Percentiles rank a stretch among this genome's conserved stretches.
phyloP scores from a whole-genome alignment of 768 basidiomycete genomes.

The Boletus bicolor region DNA sequence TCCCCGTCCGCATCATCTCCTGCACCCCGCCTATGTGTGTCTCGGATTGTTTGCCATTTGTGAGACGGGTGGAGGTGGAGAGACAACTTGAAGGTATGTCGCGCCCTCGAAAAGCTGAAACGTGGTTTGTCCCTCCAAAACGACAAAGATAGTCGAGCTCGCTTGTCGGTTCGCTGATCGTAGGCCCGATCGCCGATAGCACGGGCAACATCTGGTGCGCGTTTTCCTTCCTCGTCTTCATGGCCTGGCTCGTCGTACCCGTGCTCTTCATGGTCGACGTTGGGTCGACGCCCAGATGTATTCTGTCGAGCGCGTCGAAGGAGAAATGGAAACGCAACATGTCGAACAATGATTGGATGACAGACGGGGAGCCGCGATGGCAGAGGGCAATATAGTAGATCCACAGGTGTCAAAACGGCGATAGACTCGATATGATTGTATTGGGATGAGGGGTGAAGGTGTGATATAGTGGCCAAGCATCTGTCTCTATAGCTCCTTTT shows the following conservation, averaged over 20 bases:
- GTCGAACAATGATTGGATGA: not conserved
- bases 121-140: no score
- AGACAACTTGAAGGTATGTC: no score
- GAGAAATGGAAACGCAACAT: not conserved
- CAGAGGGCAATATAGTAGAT: not conserved
- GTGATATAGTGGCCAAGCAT: not conserved
- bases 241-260: slow-evolving; percentile 81
- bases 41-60: slow-evolving; percentile 59
- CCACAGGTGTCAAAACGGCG: no score
- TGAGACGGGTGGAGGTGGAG: slow-evolving; percentile 49
- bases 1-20: slow-evolving; percentile 65
- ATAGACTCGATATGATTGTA: no score
- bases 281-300: slow-evolving; percentile 45
- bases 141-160: no score
- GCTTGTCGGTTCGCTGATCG: slow-evolving; percentile 43
- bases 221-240: slow-evolving; percentile 81
- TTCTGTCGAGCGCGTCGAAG: slow-evolving; percentile 5
- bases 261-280: slow-evolving; percentile 70
- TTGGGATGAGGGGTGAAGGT: no score
- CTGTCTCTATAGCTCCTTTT: no score
- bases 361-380: not conserved
- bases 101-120: no score
- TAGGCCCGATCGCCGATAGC: slow-evolving; percentile 81
- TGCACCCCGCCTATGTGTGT: slow-evolving; percentile 49
- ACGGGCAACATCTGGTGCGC: slow-evolving; percentile 91